These are phyloP conservation scores for Pythium rishiriense DNA, from an alignment of 352 stramenopile genomes.

Conservation along the genomic window DNA sequence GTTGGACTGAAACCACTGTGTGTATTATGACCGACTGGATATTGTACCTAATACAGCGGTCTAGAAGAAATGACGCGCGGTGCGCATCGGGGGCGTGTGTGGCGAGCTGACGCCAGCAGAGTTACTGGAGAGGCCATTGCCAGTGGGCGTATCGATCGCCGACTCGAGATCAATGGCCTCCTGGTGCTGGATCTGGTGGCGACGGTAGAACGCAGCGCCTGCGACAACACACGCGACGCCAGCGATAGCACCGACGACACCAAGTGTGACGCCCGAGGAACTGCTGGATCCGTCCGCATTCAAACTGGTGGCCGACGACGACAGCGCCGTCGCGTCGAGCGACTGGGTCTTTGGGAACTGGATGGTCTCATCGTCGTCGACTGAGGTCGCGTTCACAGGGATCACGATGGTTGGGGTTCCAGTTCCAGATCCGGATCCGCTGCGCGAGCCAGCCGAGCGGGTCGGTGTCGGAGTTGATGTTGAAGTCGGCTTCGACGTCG, in stretches of 20 bases:
- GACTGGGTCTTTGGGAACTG: slow-evolving; percentile 5
- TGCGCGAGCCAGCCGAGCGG: background rate
- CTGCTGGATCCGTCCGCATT: background rate
- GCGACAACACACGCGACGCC: slow-evolving; percentile 12
- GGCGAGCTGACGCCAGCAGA: slow-evolving; percentile 2
- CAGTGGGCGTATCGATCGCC: slow-evolving; percentile 9
- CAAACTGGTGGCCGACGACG: slow-evolving; percentile 3
- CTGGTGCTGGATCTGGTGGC: background rate
- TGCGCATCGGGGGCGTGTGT: slow-evolving; percentile 5
- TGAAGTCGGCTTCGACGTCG: background rate
- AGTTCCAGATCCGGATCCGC: background rate
- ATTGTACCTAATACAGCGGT: background rate
- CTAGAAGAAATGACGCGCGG: slow-evolving; percentile 11
- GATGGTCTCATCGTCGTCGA: slow-evolving; percentile 8
- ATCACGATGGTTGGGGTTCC: background rate
- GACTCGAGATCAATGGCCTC: slow-evolving; percentile 17
- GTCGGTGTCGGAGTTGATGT: background rate
- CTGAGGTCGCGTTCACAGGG: slow-evolving; percentile 2
- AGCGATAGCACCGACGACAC: slow-evolving; percentile 12
- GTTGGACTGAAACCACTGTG: background rate
- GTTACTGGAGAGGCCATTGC: slow-evolving; percentile 1
- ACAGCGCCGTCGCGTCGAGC: background rate
- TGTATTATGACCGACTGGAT: background rate
- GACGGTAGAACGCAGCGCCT: slow-evolving; percentile 15
- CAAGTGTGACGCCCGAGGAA: slow-evolving; percentile 3